These are phyloP conservation scores for Globisporangium canariense DNA, from an alignment of 352 stramenopile species.

Conservation along the genomic window DNA sequence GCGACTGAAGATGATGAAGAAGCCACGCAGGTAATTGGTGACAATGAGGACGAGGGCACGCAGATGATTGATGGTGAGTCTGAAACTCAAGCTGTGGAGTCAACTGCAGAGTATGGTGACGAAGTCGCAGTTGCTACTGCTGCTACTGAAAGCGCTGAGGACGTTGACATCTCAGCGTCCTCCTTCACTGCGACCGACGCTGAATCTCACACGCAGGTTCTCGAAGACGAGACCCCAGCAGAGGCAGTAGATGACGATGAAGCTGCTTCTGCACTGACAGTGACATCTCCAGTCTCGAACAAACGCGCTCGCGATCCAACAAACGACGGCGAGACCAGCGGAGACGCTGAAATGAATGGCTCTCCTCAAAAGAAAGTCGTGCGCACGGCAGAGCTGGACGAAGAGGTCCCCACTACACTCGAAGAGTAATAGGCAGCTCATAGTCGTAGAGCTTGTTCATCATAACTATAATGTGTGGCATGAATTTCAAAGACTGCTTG, in stretches of 20 bases:
- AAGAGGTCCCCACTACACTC: not conserved
- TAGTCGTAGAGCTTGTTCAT: not conserved
- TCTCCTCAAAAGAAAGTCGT: constrained; percentile 15
- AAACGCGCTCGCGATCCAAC: constrained; percentile 10
- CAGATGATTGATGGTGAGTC: not conserved
- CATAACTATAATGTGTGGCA: not conserved
- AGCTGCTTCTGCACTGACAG: not conserved
- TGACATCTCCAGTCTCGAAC: not conserved
- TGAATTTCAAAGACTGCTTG: not conserved
- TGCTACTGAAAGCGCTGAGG: not conserved
- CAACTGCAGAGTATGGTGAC: not conserved
- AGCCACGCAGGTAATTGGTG: not conserved
- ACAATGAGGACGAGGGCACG: constrained; percentile 2
- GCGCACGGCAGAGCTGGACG: not conserved
- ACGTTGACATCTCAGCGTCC: not conserved
- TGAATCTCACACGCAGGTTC: not conserved
- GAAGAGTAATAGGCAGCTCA: not conserved
- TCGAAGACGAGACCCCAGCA: not conserved
- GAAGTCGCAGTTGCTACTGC: not conserved
- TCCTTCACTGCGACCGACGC: not conserved
- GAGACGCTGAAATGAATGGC: not conserved
- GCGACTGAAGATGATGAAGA: constrained; percentile 1
- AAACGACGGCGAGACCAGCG: not conserved
- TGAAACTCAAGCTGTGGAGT: not conserved
- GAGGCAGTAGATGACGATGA: not conserved